Base-by-base conservation (phyloP, 106 monocot species). In the Posidonia australis region DNA sequence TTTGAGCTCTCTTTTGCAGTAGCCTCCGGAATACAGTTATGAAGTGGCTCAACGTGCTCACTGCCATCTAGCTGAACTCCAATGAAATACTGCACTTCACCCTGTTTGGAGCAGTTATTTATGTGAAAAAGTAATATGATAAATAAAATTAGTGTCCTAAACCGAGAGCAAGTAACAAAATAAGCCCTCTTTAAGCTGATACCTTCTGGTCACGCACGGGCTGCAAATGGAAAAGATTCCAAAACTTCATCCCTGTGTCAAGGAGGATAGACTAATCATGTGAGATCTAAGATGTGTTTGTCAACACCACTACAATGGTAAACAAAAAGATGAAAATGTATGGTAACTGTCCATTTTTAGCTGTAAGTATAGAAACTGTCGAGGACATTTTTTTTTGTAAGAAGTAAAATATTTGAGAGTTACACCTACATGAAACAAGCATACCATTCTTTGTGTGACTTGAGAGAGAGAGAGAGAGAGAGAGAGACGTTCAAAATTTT, bases 121-220 rank as follows among this genome's bases (percentile, higher is more conserved):
- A 10, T 55, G 18, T 9, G 24, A 42, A 20, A 42, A 67, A 51
- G 19, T 22, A 11, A 54, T 11, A 54, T 10, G 19, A 16, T 16
- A 65, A 46, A 47, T 64, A 45, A 24, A 11, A 47, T 11, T 26
- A 32, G 26, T 25, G 14, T 32, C 10, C 16, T 18, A 18, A 0
- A 23, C 13, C 21, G 22, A n/a, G 10, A 53, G 17, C 14, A 43
- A 51, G 28, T 25, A 30, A 0, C 17, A 20, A 24, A 20, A 13
- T 9, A 44, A 46, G 45, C 13, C 60, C 24, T 41, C 51, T 57
- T 10, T 54, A 55, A 46, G 45, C 23, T 67, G 11, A 53, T 79
- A 96, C 94, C 90, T 90, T 96, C 56, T 87, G 90, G 46, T 96
- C 94, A 84, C 90, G 94, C 94, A 96, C 90, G 26, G 94, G 94